phyloP scores from a whole-genome alignment of 2,329 filamentous ascomycete species.

The Diaporthe ilicicola region DNA sequence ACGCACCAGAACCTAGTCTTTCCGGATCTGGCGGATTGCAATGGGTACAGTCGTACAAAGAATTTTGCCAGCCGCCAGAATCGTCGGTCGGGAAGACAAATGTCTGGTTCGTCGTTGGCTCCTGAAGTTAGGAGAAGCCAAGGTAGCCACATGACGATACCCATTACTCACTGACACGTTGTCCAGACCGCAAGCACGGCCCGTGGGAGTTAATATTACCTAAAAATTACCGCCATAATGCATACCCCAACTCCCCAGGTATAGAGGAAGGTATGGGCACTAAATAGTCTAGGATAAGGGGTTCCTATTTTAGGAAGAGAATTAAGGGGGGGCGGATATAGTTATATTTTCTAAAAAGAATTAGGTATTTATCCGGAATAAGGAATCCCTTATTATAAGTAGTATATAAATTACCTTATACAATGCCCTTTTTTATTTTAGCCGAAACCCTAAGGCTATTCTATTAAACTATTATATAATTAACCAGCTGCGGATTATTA shows the following conservation, averaged over 20 bases:
- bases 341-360: no score
- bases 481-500: no score
- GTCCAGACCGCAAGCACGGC: conserved; percentile 16
- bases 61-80: conserved; percentile 15
- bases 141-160: conserved; percentile 23
- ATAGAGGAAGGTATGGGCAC: no score
- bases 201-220: conserved; percentile 14
- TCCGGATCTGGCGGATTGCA: background rate
- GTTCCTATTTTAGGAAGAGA: no score
- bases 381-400: no score
- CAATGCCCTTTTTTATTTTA: no score
- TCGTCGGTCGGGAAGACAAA: background rate
- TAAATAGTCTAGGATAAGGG: no score
- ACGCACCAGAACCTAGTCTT: background rate
- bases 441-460: no score
- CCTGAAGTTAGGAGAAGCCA: conserved; percentile 11
- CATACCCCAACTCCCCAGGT: conserved; percentile 20
- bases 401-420: no score
- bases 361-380: no score
- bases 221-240: conserved; percentile 12
- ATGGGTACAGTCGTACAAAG: background rate
- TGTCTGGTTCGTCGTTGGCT: conserved; percentile 1
- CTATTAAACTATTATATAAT: no score
- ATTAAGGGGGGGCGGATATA: no score
- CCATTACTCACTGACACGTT: conserved; percentile 24